Percentiles rank a stretch among this genome's conserved stretches.
These are phyloP conservation scores for Musa balbisiana DNA, from an alignment of 202 grass and related monocot species.

Conservation along the genomic window DNA sequence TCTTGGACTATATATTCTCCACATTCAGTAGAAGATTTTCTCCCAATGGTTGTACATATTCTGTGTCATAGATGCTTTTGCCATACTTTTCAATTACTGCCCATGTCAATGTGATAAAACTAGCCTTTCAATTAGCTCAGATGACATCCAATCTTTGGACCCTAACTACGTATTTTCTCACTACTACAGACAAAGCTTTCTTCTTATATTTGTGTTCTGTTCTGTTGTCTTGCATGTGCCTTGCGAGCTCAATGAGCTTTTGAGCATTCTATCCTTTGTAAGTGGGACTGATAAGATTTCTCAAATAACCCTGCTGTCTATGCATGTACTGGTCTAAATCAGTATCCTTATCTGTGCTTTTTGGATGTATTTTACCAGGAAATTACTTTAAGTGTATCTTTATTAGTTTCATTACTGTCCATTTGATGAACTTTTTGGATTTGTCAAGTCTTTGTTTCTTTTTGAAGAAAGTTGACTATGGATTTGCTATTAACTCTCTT, in stretches of 20 bases:
- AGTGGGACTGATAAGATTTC: not conserved
- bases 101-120: no score
- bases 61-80: no score
- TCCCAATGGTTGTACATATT: no score
- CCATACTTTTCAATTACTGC: no score
- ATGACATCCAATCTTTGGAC: no score
- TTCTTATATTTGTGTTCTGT: not conserved
- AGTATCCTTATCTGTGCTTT: not conserved
- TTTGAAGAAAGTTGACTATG: not conserved
- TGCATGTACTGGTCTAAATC: not conserved
- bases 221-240: not conserved
- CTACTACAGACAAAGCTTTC: not conserved
- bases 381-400: not conserved
- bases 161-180: no score
- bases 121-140: no score
- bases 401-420: not conserved
- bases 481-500: constrained; percentile 9
- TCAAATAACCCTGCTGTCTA: not conserved
- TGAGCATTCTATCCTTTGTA: not conserved
- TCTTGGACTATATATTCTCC: not conserved
- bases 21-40: not conserved
- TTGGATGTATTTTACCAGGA: not conserved
- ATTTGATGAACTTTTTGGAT: not conserved
- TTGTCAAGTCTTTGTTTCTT: not conserved
- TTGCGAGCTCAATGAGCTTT: not conserved